Evolutionary conservation across 805 yeast species (phyloP), one percentile per base, ranked within the genome.

Genomic region (Teunomyces tritomae): DNA sequence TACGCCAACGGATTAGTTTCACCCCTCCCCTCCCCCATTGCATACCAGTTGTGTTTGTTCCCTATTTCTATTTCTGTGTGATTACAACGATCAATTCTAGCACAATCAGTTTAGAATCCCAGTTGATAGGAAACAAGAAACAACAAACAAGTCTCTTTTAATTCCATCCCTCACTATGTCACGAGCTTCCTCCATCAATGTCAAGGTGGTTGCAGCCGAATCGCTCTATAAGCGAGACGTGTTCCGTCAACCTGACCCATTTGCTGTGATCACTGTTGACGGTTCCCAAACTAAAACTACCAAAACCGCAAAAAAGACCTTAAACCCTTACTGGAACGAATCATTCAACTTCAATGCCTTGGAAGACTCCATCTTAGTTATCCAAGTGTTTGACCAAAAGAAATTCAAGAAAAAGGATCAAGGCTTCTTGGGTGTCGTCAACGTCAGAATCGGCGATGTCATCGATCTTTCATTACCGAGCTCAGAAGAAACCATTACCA

Each of bases 271-370:
- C 52, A 92, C 98, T 9, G 91, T 94, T n/a, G 99, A 94, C 67
- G 98, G 98, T 3, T 84, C 88, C 16, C 99, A 94, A 64, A 94
- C 98, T 1, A 89, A 89, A 62, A 87, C 97, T 14, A 94, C 99
- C 1, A 83, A 89, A 44, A 94, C 96, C 30, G 94, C 95, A 28
- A 89, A 89, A 62, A 90, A 89, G 69, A 94, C 98, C 2, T 73
- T 92, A 57, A 89, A 94, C 61, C 99, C 99, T 8, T 94, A 91
- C 70, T 94, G 99, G 99, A 91, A 94, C 69, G 97, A 94, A 68
- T 73, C 87, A 2, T 94, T 92, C 62, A 80, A 80, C 47, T 90
- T 94, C 68, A 79, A 78, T 46, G 76, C 83, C 49, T 87, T 84
- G 35, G 96, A 87, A 59, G 86, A 86, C 61, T 86, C 96, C 7